Evolutionary conservation across 2,329 filamentous ascomycete species (phyloP), one percentile per base, ranked within the genome.

Genomic region (Dryadomyces quercivorus): DNA sequence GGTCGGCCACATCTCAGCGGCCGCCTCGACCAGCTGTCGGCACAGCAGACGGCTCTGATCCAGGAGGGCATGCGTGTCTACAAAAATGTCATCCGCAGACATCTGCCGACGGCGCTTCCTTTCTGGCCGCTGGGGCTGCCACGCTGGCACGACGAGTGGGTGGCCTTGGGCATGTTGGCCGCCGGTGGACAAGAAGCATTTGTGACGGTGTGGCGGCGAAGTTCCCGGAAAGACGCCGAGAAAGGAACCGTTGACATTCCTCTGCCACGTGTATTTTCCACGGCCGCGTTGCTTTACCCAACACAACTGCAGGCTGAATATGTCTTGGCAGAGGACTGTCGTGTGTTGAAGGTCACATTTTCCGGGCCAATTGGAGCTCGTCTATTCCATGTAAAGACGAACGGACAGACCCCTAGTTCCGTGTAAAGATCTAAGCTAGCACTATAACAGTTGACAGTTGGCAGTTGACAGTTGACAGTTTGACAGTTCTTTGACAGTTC

Each of bases 101-200:
- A 65, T 26, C 40, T 68, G 3, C 50, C 50, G 1, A 52, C 52
- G 1, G 57, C 60, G 1, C 47, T 56, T n/a, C 60, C 66, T 1
- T 64, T 66, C 55, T 69, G 65, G 66, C 66, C 66, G 2, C 56
- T 68, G 8, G 66, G 65, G 12, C 54, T 67, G 20, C 64, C 65
- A 1, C 18, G 36, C 1, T 69, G 66, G 66, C 62, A 65, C 40
- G 64, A 66, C 50, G 61, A 63, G 5, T 68, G 66, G 66, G 22
- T 65, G 2, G 57, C 62, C 2, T 47, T 68, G 0, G 67, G 65
- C 1, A 53, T 68, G 49, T 26, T n/a, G n/a, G 3, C 46, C 12
- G 49, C 56, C 7, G 50, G 51, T 6, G 52, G 55, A 26, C 43
- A 31, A 5, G 45, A 50, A 18, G 51, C 42, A 1, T 47, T 52